Evolutionary conservation across 2,329 filamentous ascomycete genomes (phyloP), one percentile per base, ranked within the genome.

Genomic region (Alternaria angustiovoidea): DNA sequence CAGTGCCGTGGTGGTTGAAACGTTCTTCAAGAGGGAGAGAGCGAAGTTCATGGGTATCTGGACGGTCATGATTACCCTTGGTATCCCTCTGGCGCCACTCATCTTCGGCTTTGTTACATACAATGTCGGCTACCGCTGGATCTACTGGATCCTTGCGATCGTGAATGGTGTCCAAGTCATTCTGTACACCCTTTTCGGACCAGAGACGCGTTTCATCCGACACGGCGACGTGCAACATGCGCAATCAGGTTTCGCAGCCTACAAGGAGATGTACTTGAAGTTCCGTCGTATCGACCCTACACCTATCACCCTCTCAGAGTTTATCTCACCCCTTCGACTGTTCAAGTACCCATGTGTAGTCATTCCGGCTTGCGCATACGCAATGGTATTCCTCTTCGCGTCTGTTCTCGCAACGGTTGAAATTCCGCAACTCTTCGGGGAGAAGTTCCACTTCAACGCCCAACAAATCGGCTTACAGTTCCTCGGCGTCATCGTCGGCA

Each of bases 401-500:
- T 82, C 79, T 39, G 82, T 88, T 9, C 76, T 88, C 63, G 75
- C 83, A 54, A 85, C 85, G 0, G 83, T 89, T 26, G 86, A 88
- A 65, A 84, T 89, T 4, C 87, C 87, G 1, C 85, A 88, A 58
- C 79, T 89, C 1, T 86, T 87, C 62, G 79, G 81, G 6, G 74
- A 80, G 34, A 84, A 84, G 60, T 89, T 87, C 57, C 81, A 81
- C 14, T 83, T 89, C 76, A 84, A 86, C 67, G 74, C 84, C 0
- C 81, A 88, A 70, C 82, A 88, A 59, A 79, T 88, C 7, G 87
- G 87, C 0, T 80, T 89, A 2, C 86, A 88, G 59, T 87, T 86
- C 65, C 75, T 88, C 7, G 82, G 82, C 3, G 77, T 88, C 48
- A 85, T 89, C 49, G 79, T 88, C 34, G 86, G 87, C 2, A 83